These are phyloP conservation scores for Gaertneriomyces sp. DNA, from an alignment of 192 early-diverging fungal genomes.

Conservation along the genomic window DNA sequence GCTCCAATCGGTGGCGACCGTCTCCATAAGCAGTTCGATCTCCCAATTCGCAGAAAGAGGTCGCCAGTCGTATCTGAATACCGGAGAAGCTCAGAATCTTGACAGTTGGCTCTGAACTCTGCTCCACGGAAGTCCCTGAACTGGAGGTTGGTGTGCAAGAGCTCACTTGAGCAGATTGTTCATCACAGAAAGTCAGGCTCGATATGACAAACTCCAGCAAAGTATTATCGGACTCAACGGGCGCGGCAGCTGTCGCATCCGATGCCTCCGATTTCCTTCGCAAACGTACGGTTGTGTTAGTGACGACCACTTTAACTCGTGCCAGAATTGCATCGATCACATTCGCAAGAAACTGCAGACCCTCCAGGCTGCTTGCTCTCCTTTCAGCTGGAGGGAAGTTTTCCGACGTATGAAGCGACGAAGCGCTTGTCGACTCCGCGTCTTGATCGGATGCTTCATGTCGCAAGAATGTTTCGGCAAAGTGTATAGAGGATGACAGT, in stretches of 20 bases:
- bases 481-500: constrained; percentile 76
- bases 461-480: constrained; percentile 84
- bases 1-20: too few relatives aligned
- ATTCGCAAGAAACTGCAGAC: constrained; percentile 71
- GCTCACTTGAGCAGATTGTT: constrained; percentile 1
- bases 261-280: constrained; percentile 39
- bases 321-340: constrained; percentile 84
- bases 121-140: too few relatives aligned
- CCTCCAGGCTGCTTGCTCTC: constrained; percentile 38
- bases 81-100: constrained; percentile 49
- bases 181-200: constrained; percentile 53
- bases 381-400: background rate
- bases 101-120: too few relatives aligned
- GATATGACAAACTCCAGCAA: constrained; percentile 51
- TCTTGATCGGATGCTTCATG: constrained; percentile 60
- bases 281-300: constrained; percentile 49
- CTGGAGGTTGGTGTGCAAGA: too few relatives aligned
- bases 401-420: background rate
- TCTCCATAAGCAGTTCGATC: too few relatives aligned
- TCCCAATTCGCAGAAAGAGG: too few relatives aligned
- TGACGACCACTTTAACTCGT: constrained; percentile 68
- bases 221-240: constrained; percentile 37
- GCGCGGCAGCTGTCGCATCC: background rate
- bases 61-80: too few relatives aligned
- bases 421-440: constrained; percentile 1